These are phyloP conservation scores for Warburgia ugandensis DNA, from an alignment of 164 flowering plant genomes.

Conservation along the genomic window DNA sequence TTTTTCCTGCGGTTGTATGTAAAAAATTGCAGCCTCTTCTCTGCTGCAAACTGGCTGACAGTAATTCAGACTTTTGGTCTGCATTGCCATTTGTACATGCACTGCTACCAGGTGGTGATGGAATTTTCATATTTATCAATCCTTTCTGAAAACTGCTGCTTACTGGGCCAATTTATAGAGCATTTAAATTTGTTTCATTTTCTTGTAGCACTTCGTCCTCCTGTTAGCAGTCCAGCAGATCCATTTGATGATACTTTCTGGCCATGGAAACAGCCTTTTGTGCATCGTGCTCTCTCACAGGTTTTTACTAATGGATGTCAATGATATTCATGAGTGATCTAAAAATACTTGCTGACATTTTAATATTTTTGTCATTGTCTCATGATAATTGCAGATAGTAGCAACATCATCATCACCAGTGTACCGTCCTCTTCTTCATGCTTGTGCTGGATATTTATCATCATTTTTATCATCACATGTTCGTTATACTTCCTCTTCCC, in stretches of 20 bases:
- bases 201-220: constrained; percentile 77
- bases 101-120: constrained; percentile 59
- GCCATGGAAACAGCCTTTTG: constrained; percentile 70
- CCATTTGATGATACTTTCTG: constrained; percentile 58
- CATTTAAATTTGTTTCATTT: constrained; percentile 9
- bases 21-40: constrained; percentile 56
- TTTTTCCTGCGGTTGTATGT: too few species aligned
- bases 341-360: background rate
- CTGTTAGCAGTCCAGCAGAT: constrained; percentile 33
- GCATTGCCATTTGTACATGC: constrained; percentile 86
- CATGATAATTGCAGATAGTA: constrained; percentile 56
- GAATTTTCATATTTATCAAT: too few species aligned
- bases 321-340: background rate
- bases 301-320: constrained; percentile 21
- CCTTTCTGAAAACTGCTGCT: background rate
- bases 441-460: constrained; percentile 78
- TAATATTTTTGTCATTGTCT: constrained; percentile 9
- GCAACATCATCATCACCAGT: constrained; percentile 49
- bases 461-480: constrained; percentile 86
- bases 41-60: constrained; percentile 57
- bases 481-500: constrained; percentile 17
- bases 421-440: constrained; percentile 65
- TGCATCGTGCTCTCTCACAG: constrained; percentile 79
- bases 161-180: constrained; percentile 5
- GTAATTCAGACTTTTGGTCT: constrained; percentile 57